Evolutionary conservation across 2,329 filamentous ascomycete genomes (phyloP).

Genomic region (Epichloe hybrida): DNA sequence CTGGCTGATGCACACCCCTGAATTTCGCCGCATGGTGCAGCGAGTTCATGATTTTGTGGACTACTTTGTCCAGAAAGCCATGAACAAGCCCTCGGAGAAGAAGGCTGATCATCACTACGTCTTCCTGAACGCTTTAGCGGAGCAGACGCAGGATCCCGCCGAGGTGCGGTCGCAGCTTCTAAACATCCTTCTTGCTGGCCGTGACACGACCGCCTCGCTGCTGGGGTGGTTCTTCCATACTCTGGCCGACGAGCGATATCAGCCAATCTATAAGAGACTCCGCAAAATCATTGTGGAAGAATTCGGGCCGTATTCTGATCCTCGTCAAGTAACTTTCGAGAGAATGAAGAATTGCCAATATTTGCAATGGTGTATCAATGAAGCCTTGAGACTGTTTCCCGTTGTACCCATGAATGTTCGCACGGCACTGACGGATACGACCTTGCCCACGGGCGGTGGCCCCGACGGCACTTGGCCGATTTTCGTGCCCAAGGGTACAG

Average conservation of each 20-base stretch:
- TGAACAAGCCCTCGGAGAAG: slow-evolving; percentile 19
- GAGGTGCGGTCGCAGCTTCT: slow-evolving; percentile 19
- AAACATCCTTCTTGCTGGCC: slow-evolving; percentile 33
- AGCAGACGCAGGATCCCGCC: slow-evolving; percentile 18
- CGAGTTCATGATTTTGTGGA: slow-evolving; percentile 1
- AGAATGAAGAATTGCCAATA: slow-evolving; percentile 11
- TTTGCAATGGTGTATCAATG: slow-evolving; percentile 11
- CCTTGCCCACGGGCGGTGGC: slow-evolving; percentile 37
- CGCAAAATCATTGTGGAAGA: slow-evolving; percentile 24
- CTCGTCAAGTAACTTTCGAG: slow-evolving; percentile 5
- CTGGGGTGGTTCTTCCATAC: slow-evolving; percentile 34
- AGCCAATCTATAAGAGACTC: slow-evolving; percentile 27
- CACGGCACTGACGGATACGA: slow-evolving; percentile 30
- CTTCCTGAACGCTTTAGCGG: slow-evolving; percentile 18
- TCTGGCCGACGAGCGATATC: slow-evolving; percentile 23
- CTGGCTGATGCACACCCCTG: slow-evolving; percentile 45
- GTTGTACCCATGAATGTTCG: slow-evolving; percentile 34
- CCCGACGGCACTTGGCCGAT: slow-evolving; percentile 29
- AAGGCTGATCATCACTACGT: slow-evolving; percentile 15
- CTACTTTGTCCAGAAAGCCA: slow-evolving; percentile 54
- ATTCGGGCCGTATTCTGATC: slow-evolving; percentile 31
- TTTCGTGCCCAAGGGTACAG: slow-evolving; percentile 31
- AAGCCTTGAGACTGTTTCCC: slow-evolving; percentile 32
- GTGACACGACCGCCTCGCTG: slow-evolving; percentile 40
- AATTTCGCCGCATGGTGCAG: slow-evolving; percentile 50